Evolutionary conservation across 192 early-diverging fungal species (phyloP).

Genomic region (Backusella parvicylindrica): DNA sequence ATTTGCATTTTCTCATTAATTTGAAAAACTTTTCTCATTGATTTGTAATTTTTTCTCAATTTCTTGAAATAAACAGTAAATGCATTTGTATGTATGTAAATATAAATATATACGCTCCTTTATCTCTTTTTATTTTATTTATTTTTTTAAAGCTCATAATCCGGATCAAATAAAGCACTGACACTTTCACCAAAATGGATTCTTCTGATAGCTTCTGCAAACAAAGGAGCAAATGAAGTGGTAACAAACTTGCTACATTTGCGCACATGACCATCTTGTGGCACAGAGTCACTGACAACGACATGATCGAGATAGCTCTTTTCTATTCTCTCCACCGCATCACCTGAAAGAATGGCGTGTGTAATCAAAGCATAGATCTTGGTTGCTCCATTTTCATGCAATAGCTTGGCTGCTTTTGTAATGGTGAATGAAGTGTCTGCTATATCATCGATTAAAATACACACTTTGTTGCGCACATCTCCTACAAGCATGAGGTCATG

Average conservation of each 20-base stretch:
- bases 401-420: conserved; percentile 80
- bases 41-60: too few species aligned
- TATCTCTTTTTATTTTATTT: neutral
- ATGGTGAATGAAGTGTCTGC: conserved; percentile 93
- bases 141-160: conserved; percentile 14
- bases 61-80: too few species aligned
- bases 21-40: too few species aligned
- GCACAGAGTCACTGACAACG: conserved; percentile 92
- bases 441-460: conserved; percentile 95
- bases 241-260: conserved; percentile 77
- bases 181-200: conserved; percentile 96
- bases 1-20: too few species aligned
- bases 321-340: conserved; percentile 80
- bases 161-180: conserved; percentile 67
- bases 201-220: conserved; percentile 93
- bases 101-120: neutral
- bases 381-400: conserved; percentile 82
- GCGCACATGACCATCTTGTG: conserved; percentile 82
- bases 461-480: conserved; percentile 79
- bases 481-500: conserved; percentile 91
- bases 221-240: conserved; percentile 81
- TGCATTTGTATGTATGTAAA: neutral
- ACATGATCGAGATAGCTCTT: conserved; percentile 76
- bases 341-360: conserved; percentile 87
- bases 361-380: conserved; percentile 93